Percentiles rank a stretch among this genome's conserved stretches.
Conservation (phyloP, 2,329 filamentous ascomycete species). For the Penicillium freii region DNA sequence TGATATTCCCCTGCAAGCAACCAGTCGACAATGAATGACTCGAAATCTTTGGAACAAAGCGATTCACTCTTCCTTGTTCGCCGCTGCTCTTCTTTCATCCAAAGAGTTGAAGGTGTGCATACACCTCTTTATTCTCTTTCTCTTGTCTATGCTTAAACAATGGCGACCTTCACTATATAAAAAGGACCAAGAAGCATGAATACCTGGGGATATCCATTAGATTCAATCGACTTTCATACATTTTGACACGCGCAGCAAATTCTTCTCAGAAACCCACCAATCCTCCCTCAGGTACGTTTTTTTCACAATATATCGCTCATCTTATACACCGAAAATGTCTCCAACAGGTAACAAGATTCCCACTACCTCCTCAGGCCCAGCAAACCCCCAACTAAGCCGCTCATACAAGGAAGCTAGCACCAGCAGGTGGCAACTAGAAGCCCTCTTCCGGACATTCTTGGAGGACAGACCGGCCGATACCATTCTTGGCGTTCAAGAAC, state of each 20-base stretch:
- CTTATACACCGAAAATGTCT: not conserved
- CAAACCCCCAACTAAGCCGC: not conserved
- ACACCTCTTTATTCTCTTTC: not conserved
- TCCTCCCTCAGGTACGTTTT: not conserved
- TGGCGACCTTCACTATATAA: not conserved
- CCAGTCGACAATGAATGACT: not conserved
- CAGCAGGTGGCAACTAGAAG: not conserved
- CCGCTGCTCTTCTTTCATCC: not conserved
- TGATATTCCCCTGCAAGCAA: not conserved
- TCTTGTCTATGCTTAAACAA: not conserved
- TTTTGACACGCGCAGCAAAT: not conserved
- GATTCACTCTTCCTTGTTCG: not conserved
- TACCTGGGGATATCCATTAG: not conserved
- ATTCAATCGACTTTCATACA: not conserved
- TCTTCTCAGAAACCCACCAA: not conserved
- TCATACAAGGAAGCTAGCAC: not conserved
- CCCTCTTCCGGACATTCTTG: constrained; percentile 1
- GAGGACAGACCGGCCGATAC: not conserved
- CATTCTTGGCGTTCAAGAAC: not conserved
- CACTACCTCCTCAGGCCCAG: not conserved
- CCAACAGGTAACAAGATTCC: not conserved
- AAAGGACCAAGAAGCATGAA: not conserved
- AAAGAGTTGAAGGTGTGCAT: not conserved
- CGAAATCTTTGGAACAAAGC: not conserved
- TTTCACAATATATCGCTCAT: not conserved